Conservation (phyloP, 495 filamentous ascomycete species). For the Cladorrhinum samala region DNA sequence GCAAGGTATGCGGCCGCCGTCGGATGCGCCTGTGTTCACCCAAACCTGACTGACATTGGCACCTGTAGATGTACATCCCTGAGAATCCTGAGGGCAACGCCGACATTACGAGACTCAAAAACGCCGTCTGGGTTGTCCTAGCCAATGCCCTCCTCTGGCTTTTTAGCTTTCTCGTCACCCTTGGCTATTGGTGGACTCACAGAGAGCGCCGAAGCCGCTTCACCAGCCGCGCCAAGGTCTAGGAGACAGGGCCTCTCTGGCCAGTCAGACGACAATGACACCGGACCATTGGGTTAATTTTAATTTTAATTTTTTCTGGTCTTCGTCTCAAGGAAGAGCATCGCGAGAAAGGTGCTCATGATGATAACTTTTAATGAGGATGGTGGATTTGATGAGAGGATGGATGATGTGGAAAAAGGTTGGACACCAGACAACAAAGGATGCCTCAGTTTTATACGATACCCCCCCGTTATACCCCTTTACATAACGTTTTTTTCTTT, state of each 20-base stretch:
- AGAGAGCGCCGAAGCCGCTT: slow-evolving; percentile 36
- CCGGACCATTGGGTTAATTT: not conserved
- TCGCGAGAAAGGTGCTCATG: too few relatives aligned
- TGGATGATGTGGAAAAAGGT: too few relatives aligned
- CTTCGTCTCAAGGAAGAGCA: not conserved
- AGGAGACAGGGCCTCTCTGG: slow-evolving; percentile 5
- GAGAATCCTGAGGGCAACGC: slow-evolving; percentile 53
- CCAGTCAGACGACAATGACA: not conserved
- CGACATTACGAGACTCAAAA: slow-evolving; percentile 68
- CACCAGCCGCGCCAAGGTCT: slow-evolving; percentile 45
- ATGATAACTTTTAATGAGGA: too few relatives aligned
- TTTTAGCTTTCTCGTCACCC: slow-evolving; percentile 41
- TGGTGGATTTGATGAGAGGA: too few relatives aligned
- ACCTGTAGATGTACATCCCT: slow-evolving; percentile 59
- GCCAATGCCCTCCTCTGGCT: slow-evolving; percentile 68
- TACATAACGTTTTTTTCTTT: too few relatives aligned
- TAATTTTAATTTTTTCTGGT: too few relatives aligned
- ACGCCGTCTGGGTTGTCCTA: slow-evolving; percentile 80
- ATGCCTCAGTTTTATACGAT: too few relatives aligned
- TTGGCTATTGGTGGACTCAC: slow-evolving; percentile 40
- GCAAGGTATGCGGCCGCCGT: slow-evolving; percentile 31
- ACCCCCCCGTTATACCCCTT: too few relatives aligned
- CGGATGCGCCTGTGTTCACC: not conserved
- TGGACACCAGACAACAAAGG: too few relatives aligned
- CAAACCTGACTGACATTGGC: not conserved